Percentiles rank a stretch among this genome's conserved stretches.
Conservation (phyloP, 306 rosid species). For the Lagenaria siceraria region DNA sequence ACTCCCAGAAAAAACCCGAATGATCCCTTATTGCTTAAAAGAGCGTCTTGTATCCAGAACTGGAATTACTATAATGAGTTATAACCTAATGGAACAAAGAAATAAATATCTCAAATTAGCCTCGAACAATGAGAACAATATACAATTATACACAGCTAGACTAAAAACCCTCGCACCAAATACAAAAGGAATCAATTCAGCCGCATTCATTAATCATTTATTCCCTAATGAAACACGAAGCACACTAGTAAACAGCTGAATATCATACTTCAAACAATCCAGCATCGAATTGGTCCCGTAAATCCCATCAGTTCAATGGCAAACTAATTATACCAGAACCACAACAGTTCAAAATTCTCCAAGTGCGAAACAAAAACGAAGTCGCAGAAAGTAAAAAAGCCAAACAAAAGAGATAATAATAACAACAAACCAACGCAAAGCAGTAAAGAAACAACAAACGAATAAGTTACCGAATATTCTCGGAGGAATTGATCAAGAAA, state of each 20-base stretch:
- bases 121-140: not conserved
- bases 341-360: not conserved
- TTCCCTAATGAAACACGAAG: not conserved
- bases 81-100: not conserved
- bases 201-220: not conserved
- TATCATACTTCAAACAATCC: constrained; percentile 1
- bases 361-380: not conserved
- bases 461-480: constrained; percentile 8
- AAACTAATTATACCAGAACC: constrained; percentile 46
- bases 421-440: not conserved
- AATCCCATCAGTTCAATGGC: not conserved
- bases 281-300: not conserved
- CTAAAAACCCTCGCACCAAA: not conserved
- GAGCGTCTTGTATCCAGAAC: not conserved
- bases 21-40: not conserved
- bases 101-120: not conserved
- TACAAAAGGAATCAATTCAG: not conserved
- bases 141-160: not conserved
- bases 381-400: constrained; percentile 4
- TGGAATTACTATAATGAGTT: not conserved
- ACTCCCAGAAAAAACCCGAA: not conserved
- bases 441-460: not conserved
- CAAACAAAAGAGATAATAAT: not conserved
- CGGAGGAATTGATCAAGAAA: constrained; percentile 11
- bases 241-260: constrained; percentile 1